A percentile compares a stretch with the other conserved stretches of the same genome.
phyloP scores from a whole-genome alignment of 2,329 filamentous ascomycete species.

The Penicillium italicum region DNA sequence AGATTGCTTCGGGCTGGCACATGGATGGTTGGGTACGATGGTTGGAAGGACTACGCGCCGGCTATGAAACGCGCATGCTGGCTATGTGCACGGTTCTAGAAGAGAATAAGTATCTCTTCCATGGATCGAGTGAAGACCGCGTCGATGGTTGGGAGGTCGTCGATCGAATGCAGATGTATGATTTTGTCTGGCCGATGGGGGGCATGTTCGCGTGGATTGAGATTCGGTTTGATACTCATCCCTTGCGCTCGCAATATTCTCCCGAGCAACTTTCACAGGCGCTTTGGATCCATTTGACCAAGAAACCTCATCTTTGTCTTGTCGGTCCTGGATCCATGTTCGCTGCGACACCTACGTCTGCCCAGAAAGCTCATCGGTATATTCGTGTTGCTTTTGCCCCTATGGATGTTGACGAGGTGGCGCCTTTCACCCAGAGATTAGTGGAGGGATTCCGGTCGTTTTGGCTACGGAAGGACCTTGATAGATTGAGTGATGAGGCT shows the following conservation, averaged over 20 bases:
- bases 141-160: not conserved
- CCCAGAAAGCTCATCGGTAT: not conserved
- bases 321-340: not conserved
- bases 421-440: not conserved
- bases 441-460: not conserved
- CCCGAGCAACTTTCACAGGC: not conserved
- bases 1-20: not conserved
- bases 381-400: not conserved
- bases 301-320: not conserved
- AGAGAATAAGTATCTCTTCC: not conserved
- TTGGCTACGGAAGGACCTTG: not conserved
- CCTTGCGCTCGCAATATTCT: not conserved
- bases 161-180: not conserved
- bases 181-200: not conserved
- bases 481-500: not conserved
- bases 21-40: not conserved
- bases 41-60: not conserved
- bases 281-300: not conserved
- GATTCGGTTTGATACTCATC: not conserved
- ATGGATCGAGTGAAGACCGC: not conserved
- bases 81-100: not conserved
- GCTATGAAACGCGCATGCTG: not conserved
- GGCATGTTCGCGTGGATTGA: not conserved
- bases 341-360: not conserved
- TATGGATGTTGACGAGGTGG: not conserved